These are phyloP conservation scores for Metschnikowia corniflorae DNA, from an alignment of 805 yeast species.

Conservation along the genomic window DNA sequence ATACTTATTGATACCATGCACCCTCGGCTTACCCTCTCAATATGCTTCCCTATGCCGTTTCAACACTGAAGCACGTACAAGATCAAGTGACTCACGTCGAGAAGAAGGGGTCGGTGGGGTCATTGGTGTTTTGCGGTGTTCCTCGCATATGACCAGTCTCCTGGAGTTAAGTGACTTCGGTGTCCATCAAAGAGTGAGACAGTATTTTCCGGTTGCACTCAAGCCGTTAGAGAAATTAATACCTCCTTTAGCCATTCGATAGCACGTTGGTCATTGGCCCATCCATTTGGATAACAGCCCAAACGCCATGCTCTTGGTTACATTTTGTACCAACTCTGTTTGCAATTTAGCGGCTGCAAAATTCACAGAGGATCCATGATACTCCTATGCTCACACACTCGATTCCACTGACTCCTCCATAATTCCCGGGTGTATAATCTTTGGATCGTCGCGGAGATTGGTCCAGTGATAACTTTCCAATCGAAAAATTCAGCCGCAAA, in stretches of 20 bases:
- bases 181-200: not conserved
- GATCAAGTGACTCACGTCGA: not conserved
- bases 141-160: not conserved
- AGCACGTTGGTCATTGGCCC: constrained; percentile 1
- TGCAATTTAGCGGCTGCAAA: not conserved
- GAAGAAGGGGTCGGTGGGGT: not conserved
- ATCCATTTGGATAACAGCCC: not conserved
- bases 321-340: not conserved
- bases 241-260: not conserved
- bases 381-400: constrained; percentile 1
- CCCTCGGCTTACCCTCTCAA: not conserved
- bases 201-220: not conserved
- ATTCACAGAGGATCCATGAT: not conserved
- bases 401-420: not conserved
- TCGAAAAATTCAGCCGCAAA: constrained; percentile 1
- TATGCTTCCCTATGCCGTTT: not conserved
- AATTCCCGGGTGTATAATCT: not conserved
- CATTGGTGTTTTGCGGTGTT: not conserved
- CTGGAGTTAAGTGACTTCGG: constrained; percentile 1
- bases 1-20: not conserved
- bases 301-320: constrained; percentile 1
- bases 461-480: not conserved
- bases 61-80: not conserved
- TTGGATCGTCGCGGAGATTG: not conserved
- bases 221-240: not conserved